Base-by-base conservation (phyloP, 805 yeast species). In the Metschnikowia lochheadii region DNA sequence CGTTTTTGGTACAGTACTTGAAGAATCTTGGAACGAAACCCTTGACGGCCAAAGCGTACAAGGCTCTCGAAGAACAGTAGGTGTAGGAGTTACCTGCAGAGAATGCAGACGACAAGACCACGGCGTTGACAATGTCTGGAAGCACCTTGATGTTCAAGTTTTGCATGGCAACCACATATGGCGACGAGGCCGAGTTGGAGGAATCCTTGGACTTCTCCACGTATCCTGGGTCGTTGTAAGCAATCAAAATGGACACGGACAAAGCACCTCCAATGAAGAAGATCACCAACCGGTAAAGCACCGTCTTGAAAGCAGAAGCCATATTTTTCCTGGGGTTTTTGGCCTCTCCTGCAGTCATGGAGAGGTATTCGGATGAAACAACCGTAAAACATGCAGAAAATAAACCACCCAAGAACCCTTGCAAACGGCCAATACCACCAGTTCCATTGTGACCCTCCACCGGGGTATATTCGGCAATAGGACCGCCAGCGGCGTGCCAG, bases 251-350 rank as follows among this genome's bases (percentile, higher is more conserved):
- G 20, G 73, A 62, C 15, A 75, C 77, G 6, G 69, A 67, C 33
- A 75, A 62, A 13, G 77, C 72, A 43, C 77, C 78, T 13, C 76
- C 74, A 49, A 75, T 60, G 56, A 71, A 75, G 59, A 75, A 73
- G n/a, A 74, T 59, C 13, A 70, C 70, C 61, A 78, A 66, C 52
- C 79, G 65, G 62, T 68, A 71, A 34, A 73, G 65, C 14, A 75
- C 77, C 5, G 74, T 68, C 49, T 69, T 72, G 63, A 68, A 74
- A 15, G 77, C 75, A 18, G 61, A 61, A 20, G 69, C 66, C 71
- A 74, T 63, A 39, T 64, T 67, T 46, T 63, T 63, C 54, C 78
- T 67, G 7, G 78, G 78, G 55, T 72, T 70, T 45, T 59, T 64
- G 18, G 73, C 72, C 55, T 75, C 80, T 43, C 75, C 77, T 3